phyloP scores from a whole-genome alignment of 257 asterid genomes.

The Ilex asprella region DNA sequence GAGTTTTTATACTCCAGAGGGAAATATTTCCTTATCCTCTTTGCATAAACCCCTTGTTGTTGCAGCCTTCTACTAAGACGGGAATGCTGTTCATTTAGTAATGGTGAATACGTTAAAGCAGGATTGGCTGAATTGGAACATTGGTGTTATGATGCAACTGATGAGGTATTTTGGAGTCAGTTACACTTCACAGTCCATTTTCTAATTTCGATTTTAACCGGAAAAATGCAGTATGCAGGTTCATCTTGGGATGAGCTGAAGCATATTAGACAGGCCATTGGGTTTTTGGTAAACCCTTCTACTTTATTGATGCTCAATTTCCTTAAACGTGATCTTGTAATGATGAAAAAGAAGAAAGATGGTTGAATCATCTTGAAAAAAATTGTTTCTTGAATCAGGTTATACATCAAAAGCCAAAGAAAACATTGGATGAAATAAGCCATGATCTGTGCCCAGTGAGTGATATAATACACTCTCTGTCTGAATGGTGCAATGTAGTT shows the following conservation, averaged over 20 bases:
- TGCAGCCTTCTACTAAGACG: constrained; percentile 87
- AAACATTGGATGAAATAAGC: constrained; percentile 84
- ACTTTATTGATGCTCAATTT: not conserved
- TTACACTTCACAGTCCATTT: constrained; percentile 7
- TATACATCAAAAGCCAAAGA: constrained; percentile 92
- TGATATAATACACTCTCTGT: constrained; percentile 6
- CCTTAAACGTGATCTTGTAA: not conserved
- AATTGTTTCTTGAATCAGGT: constrained; percentile 40
- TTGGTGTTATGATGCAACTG: constrained; percentile 86
- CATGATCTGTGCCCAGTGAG: constrained; percentile 84
- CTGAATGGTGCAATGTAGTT: constrained; percentile 7
- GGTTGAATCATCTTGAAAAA: constrained; percentile 1
- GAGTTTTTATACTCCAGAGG: constrained; percentile 2
- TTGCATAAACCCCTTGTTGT: constrained; percentile 8
- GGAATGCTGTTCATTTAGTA: constrained; percentile 96
- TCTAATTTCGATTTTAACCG: constrained; percentile 8
- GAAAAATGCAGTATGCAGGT: constrained; percentile 82
- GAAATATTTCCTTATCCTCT: not conserved
- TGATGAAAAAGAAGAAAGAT: not conserved
- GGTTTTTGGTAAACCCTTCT: constrained; percentile 60
- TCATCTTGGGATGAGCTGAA: constrained; percentile 96
- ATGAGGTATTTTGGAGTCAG: constrained; percentile 46
- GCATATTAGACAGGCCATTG: constrained; percentile 98
- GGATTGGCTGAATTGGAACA: constrained; percentile 90
- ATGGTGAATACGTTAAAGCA: constrained; percentile 94